Conservation (phyloP, 768 basidiomycete species). For the Psilocybe azurescens region DNA sequence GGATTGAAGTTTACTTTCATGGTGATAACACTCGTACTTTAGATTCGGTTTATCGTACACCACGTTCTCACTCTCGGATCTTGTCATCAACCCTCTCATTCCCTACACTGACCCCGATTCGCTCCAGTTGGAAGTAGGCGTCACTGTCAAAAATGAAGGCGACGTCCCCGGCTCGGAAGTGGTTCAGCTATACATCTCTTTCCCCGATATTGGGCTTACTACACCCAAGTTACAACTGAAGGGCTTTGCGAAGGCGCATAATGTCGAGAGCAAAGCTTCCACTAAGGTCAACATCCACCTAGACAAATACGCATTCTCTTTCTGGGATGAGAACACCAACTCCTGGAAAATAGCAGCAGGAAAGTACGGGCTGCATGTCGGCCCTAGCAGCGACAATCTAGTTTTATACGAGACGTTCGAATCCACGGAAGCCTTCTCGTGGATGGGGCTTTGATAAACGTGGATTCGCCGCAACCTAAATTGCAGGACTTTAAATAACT, state of each 20-base stretch:
- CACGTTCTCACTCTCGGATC: conserved; percentile 58
- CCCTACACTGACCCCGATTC: conserved; percentile 24
- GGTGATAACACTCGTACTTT: neutral
- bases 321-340: conserved; percentile 53
- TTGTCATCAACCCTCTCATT: conserved; percentile 40
- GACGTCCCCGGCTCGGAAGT: conserved; percentile 60
- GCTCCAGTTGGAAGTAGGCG: conserved; percentile 42
- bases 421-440: conserved; percentile 12
- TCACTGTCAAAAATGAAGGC: conserved; percentile 64
- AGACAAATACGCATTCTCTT: conserved; percentile 74
- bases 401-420: conserved; percentile 28
- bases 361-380: conserved; percentile 53
- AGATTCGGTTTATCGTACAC: conserved; percentile 83
- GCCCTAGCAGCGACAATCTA: conserved; percentile 40
- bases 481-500: too few relatives aligned
- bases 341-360: conserved; percentile 59
- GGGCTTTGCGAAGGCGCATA: conserved; percentile 63
- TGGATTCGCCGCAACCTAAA: neutral
- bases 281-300: conserved; percentile 48
- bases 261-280: conserved; percentile 53
- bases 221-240: conserved; percentile 68
- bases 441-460: conserved; percentile 18
- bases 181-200: conserved; percentile 67
- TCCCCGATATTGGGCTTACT: conserved; percentile 53
- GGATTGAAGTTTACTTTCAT: conserved; percentile 1